A percentile compares a stretch with the other conserved stretches of the same genome.
These are phyloP conservation scores for Oxytropis ochrocephala DNA, from an alignment of 306 rosid genomes.

Conservation along the genomic window DNA sequence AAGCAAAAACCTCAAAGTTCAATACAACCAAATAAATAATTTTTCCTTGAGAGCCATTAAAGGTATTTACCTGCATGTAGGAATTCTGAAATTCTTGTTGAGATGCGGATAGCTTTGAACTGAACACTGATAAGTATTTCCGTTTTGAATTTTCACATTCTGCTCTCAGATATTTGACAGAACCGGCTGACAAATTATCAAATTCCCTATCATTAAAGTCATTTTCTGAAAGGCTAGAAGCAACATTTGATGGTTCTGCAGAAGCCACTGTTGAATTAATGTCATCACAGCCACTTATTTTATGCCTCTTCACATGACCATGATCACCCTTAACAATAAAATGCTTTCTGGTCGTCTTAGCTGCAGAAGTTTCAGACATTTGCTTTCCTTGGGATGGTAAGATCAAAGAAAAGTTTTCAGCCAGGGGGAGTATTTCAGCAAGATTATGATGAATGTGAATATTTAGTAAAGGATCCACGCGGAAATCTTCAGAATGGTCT, in stretches of 20 bases:
- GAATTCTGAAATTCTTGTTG: constrained; percentile 72
- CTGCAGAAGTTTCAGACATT: constrained; percentile 28
- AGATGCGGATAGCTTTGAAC: constrained; percentile 57
- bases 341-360: constrained; percentile 30
- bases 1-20: not conserved
- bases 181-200: constrained; percentile 31
- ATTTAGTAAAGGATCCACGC: constrained; percentile 78
- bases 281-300: constrained; percentile 33
- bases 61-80: constrained; percentile 53
- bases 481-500: constrained; percentile 78
- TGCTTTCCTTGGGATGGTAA: constrained; percentile 31
- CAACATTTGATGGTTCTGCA: constrained; percentile 27
- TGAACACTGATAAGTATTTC: constrained; percentile 69
- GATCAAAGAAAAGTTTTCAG: constrained; percentile 26
- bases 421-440: constrained; percentile 62
- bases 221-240: constrained; percentile 27
- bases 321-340: constrained; percentile 35
- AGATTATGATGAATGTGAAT: constrained; percentile 89
- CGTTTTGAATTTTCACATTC: constrained; percentile 58
- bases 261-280: constrained; percentile 24
- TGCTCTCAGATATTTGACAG: constrained; percentile 37
- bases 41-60: constrained; percentile 6
- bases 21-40: not conserved
- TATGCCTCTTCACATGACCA: constrained; percentile 60
- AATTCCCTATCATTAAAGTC: constrained; percentile 23